These are phyloP conservation scores for Leptomonas pyrrhocoris DNA, from an alignment of 208 protist genomes.

Conservation along the genomic window DNA sequence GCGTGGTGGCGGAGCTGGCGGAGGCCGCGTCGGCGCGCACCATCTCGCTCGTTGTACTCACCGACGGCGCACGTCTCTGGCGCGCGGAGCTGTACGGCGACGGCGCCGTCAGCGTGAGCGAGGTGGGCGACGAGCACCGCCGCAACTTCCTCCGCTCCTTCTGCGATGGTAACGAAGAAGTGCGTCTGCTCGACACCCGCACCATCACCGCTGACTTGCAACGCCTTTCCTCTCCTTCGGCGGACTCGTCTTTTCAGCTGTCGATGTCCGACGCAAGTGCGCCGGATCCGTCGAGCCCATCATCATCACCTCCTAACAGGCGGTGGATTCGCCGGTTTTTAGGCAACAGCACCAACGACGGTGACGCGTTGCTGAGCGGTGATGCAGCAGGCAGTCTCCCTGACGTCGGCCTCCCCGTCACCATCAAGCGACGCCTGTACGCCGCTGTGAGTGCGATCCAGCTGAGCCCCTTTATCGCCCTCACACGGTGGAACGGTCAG, in stretches of 20 bases:
- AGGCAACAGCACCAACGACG: constrained; percentile 2
- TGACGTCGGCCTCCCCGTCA: constrained; percentile 2
- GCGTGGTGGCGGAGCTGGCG: constrained; percentile 50
- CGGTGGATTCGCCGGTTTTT: constrained; percentile 30
- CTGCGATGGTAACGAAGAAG: constrained; percentile 28
- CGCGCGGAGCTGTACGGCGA: constrained; percentile 56
- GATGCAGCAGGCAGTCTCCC: not conserved
- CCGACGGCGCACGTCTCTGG: constrained; percentile 66
- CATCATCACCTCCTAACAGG: not conserved
- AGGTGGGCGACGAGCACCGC: constrained; percentile 32
- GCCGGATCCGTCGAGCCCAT: not conserved
- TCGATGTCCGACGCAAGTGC: not conserved
- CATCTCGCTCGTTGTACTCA: constrained; percentile 52
- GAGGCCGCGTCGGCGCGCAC: constrained; percentile 26
- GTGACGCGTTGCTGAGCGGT: not conserved
- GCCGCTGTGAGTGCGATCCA: constrained; percentile 68
- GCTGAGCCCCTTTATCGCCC: constrained; percentile 46
- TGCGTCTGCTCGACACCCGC: constrained; percentile 31
- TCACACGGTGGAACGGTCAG: constrained; percentile 72
- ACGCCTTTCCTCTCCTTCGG: not conserved
- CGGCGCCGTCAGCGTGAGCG: constrained; percentile 37
- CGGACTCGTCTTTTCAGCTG: not conserved
- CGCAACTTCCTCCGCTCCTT: constrained; percentile 28
- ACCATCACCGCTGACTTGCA: constrained; percentile 26
- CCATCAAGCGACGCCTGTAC: constrained; percentile 39